Evolutionary conservation across 345 rosid genomes (phyloP).

Genomic region (Eucalyptus tenuipes): DNA sequence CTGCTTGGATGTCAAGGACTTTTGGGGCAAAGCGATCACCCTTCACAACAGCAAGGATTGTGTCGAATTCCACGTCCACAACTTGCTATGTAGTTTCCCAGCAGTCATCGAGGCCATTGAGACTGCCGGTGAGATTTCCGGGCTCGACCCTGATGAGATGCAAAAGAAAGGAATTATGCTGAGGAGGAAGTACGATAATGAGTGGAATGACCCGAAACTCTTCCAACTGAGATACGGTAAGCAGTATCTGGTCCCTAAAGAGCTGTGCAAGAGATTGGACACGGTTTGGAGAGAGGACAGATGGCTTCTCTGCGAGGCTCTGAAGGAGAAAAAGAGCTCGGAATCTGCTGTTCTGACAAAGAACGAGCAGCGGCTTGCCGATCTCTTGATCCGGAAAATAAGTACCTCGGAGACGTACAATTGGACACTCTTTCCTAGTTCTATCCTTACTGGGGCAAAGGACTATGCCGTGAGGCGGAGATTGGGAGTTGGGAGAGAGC

Average conservation of each 20-base stretch:
- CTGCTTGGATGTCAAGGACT: constrained; percentile 60
- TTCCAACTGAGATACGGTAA: constrained; percentile 71
- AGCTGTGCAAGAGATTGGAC: constrained; percentile 39
- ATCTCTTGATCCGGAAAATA: constrained; percentile 48
- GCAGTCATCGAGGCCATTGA: constrained; percentile 81
- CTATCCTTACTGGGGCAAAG: constrained; percentile 45
- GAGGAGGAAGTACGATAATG: constrained; percentile 51
- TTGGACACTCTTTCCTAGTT: constrained; percentile 49
- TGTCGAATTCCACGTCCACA: constrained; percentile 72
- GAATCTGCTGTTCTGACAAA: constrained; percentile 28
- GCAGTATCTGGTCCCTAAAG: constrained; percentile 57
- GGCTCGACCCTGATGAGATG: constrained; percentile 78
- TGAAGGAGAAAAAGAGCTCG: constrained; percentile 38
- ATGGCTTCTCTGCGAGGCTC: constrained; percentile 56
- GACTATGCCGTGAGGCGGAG: constrained; percentile 70
- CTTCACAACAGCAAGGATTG: constrained; percentile 79
- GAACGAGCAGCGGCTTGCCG: constrained; percentile 52
- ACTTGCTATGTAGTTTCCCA: constrained; percentile 55
- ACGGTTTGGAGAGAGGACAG: constrained; percentile 63
- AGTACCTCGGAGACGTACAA: constrained; percentile 21
- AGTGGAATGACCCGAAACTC: constrained; percentile 70
- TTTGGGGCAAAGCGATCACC: constrained; percentile 71
- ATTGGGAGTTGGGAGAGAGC: constrained; percentile 48
- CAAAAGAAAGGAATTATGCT: constrained; percentile 53
- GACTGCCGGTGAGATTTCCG: constrained; percentile 72